phyloP scores from a whole-genome alignment of 2,329 filamentous ascomycete species.

The Diaporthe humulicola region DNA sequence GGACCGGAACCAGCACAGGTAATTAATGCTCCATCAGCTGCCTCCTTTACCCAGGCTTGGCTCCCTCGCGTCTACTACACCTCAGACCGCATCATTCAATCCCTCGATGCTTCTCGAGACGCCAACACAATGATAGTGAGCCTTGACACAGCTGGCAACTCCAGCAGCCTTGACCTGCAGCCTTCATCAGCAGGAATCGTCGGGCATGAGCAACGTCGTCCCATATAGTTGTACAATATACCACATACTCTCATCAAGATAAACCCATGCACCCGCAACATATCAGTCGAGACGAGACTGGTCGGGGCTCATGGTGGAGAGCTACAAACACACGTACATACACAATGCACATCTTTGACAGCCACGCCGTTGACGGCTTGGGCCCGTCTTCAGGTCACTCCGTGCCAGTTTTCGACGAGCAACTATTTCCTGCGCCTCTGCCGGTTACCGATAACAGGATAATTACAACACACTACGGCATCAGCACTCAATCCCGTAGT shows the following conservation, averaged over 20 bases:
- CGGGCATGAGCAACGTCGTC: background rate
- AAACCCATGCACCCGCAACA: background rate
- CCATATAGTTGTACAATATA: background rate
- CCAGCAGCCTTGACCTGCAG: background rate
- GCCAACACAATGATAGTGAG: background rate
- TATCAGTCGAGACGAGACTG: background rate
- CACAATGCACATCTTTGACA: background rate
- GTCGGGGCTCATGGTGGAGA: background rate
- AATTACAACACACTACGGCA: background rate
- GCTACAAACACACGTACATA: background rate
- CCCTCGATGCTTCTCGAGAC: background rate
- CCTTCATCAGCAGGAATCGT: background rate
- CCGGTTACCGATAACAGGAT: background rate
- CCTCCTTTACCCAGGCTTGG: background rate
- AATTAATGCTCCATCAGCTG: background rate
- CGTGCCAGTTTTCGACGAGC: background rate
- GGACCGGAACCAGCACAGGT: background rate
- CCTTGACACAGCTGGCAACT: background rate
- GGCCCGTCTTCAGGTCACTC: background rate
- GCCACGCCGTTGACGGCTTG: background rate
- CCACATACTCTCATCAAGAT: background rate
- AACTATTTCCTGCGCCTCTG: background rate
- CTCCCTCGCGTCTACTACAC: background rate
- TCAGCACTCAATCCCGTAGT: background rate
- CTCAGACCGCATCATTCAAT: background rate